Evolutionary conservation across 805 yeast genomes (phyloP).

Genomic region (Sugiyamaella lignohabitans): DNA sequence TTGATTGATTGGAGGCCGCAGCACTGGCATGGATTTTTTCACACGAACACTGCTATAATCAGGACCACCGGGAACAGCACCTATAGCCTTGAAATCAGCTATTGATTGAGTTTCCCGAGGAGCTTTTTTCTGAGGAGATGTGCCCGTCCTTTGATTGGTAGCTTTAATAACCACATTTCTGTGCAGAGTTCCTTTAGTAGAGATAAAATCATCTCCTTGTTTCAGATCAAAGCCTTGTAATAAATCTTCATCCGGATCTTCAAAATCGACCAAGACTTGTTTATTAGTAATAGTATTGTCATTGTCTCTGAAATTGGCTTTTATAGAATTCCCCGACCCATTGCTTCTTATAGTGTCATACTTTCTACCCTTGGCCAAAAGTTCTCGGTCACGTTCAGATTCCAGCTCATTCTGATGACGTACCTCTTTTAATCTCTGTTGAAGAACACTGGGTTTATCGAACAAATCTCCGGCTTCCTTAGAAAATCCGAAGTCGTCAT

Average conservation of each 20-base stretch:
- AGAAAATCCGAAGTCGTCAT: constrained; percentile 8
- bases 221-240: background rate
- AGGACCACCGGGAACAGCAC: background rate
- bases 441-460: constrained; percentile 9
- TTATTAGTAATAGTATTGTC: constrained; percentile 15
- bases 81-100: background rate
- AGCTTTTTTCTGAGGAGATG: background rate
- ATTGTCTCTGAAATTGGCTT: constrained; percentile 18
- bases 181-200: constrained; percentile 6
- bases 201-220: constrained; percentile 1
- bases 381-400: constrained; percentile 16
- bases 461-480: background rate
- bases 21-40: constrained; percentile 16
- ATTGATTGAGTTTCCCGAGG: constrained; percentile 2
- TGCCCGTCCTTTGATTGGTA: background rate
- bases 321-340: constrained; percentile 12
- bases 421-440: constrained; percentile 8
- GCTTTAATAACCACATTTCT: constrained; percentile 14
- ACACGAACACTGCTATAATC: constrained; percentile 3
- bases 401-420: constrained; percentile 10
- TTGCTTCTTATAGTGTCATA: constrained; percentile 16
- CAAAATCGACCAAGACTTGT: constrained; percentile 6
- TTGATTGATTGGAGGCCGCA: background rate
- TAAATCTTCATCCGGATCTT: constrained; percentile 2
- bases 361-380: constrained; percentile 7